Evolutionary conservation across 495 filamentous ascomycete genomes (phyloP), one percentile per base, ranked within the genome.

Genomic region (Margaritispora aquatica): DNA sequence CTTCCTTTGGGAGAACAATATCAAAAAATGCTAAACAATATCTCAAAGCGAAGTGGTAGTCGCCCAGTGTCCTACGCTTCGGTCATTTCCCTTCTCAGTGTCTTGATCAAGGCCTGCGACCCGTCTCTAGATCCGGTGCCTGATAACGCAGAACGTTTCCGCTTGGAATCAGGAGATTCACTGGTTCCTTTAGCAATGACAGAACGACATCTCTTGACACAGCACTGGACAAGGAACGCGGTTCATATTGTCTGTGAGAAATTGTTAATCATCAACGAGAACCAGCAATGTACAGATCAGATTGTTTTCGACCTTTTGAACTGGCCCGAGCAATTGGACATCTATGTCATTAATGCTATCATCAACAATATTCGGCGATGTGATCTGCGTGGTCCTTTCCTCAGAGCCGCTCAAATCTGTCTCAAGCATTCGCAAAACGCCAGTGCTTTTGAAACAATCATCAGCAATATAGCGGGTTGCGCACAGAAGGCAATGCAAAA

Each of bases 401-500:
- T 69, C 15, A 31, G 36, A 49, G 67, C 67, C 11, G 67, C 67
- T 1, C 5, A 61, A 4, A 23, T 51, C 10, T 69, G 65, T 27
- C 66, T 64, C 38, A 67, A 71, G 26, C 59, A 71, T 46, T 54
- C 64, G n/a, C 63, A 66, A 54, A 65, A 58, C 26, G 59, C 71
- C 26, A 66, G 70, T 8, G 63, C 85, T 55, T 76, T 86, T 20
- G 65, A 68, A 38, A 76, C 73, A 54, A 77, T 84, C 57, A 74
- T 82, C 19, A 73, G 75, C 48, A 80, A 81, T 21, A 74, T 88
- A 15, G 73, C 80, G 1, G 20, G 83, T 86, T 61, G 77, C 77
- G 26, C 73, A 71, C 24, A 23, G n/a, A n/a, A n/a, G n/a, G n/a
- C n/a, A 58, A 15, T 22, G 55, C 31, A 58, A 63, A 9, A 59